Evolutionary conservation across 2,329 filamentous ascomycete genomes (phyloP).

Genomic region (Penicillium expansum): DNA sequence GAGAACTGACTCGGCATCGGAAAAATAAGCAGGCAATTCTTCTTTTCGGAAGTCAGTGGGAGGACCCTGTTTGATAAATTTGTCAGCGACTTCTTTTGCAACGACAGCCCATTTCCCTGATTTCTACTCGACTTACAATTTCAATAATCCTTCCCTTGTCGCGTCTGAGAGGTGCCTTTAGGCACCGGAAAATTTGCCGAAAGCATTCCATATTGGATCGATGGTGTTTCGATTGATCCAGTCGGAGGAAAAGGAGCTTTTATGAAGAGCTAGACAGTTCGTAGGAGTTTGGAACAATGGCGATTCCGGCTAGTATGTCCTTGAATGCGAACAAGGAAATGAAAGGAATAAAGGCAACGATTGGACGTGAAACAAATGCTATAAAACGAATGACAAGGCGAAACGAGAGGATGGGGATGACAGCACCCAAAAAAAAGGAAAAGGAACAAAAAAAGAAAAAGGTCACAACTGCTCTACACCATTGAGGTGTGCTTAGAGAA

Average conservation of each 20-base stretch:
- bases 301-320: neutral
- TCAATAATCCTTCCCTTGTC: slow-evolving; percentile 32
- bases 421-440: slow-evolving; percentile 14
- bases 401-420: slow-evolving; percentile 25
- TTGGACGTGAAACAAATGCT: slow-evolving; percentile 16
- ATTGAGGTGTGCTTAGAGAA: slow-evolving; percentile 23
- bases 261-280: slow-evolving; percentile 7
- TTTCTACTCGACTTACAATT: slow-evolving; percentile 30
- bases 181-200: slow-evolving; percentile 33
- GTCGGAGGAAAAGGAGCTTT: neutral
- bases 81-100: slow-evolving; percentile 9
- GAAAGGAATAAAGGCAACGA: slow-evolving; percentile 12
- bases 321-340: slow-evolving; percentile 6
- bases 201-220: slow-evolving; percentile 36
- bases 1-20: slow-evolving; percentile 39
- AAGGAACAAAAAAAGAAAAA: slow-evolving; percentile 16
- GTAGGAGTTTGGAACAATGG: neutral
- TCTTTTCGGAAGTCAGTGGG: slow-evolving; percentile 47
- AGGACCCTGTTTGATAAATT: slow-evolving; percentile 34
- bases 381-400: slow-evolving; percentile 22
- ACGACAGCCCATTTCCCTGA: neutral
- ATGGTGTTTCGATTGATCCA: neutral
- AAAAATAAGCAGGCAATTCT: slow-evolving; percentile 40
- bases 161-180: slow-evolving; percentile 35
- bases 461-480: slow-evolving; percentile 26